Evolutionary conservation across 306 rosid species (phyloP).

Genomic region (Biancaea sappan): DNA sequence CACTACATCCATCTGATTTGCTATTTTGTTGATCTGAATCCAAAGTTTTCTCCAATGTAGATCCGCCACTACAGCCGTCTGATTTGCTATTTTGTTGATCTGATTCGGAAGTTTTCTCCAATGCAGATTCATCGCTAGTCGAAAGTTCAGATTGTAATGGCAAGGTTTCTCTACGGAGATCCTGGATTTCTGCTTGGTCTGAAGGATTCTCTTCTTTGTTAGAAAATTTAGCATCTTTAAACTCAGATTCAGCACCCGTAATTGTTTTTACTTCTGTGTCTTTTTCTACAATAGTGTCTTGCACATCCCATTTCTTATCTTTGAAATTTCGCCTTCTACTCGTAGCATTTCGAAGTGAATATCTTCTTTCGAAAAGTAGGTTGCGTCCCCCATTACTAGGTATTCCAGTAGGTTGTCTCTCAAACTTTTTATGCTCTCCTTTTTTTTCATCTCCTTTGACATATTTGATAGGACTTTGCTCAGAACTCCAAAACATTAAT

Average conservation of each 20-base stretch:
- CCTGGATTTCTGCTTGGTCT: constrained; percentile 14
- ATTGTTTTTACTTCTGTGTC: constrained; percentile 21
- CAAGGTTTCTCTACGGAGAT: constrained; percentile 1
- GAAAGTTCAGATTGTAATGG: constrained; percentile 42
- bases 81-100: constrained; percentile 13
- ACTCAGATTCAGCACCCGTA: constrained; percentile 25
- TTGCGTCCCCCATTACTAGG: constrained; percentile 12
- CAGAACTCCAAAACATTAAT: constrained; percentile 75
- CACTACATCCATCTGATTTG: neutral
- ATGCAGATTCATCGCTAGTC: constrained; percentile 32
- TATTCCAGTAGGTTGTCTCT: constrained; percentile 5
- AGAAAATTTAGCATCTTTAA: neutral
- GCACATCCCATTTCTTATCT: constrained; percentile 46
- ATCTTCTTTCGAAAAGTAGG: constrained; percentile 34
- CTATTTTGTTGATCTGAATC: constrained; percentile 14
- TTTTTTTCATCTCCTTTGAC: constrained; percentile 32
- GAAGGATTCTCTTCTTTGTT: constrained; percentile 40
- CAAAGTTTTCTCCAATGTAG: neutral
- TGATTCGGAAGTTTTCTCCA: constrained; percentile 7
- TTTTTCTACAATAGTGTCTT: constrained; percentile 29
- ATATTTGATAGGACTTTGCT: constrained; percentile 42
- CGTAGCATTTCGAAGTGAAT: constrained; percentile 40
- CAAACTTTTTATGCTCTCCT: constrained; percentile 21
- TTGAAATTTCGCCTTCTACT: constrained; percentile 54
- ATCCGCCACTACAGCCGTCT: neutral